Evolutionary conservation across 1,139 yeast species (phyloP).

Genomic region (Pichia sp.): DNA sequence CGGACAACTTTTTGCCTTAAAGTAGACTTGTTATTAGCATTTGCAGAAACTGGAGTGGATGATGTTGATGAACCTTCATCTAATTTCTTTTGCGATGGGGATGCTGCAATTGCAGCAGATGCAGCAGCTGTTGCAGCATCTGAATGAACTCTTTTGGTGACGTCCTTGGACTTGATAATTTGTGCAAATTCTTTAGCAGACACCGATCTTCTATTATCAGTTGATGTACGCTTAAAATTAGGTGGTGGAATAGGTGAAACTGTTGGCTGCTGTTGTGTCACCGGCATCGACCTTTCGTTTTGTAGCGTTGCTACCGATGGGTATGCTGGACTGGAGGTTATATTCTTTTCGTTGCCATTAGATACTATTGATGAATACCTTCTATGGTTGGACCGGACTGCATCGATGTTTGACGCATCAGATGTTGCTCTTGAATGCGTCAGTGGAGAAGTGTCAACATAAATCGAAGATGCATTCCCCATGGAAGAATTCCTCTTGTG

Average conservation of each 20-base stretch:
- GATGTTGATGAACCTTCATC: neutral
- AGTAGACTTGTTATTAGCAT: conserved; percentile 10
- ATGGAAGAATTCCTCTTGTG: conserved; percentile 28
- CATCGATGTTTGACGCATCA: conserved; percentile 3
- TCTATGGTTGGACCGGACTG: conserved; percentile 11
- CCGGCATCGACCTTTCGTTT: neutral
- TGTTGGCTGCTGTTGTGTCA: neutral
- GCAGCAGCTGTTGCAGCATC: conserved; percentile 12
- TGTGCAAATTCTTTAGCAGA: conserved; percentile 35
- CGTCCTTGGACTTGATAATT: conserved; percentile 22
- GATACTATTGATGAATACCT: conserved; percentile 22
- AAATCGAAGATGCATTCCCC: conserved; percentile 31
- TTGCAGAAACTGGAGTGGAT: neutral
- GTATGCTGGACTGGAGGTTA: neutral
- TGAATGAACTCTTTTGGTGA: conserved; percentile 26
- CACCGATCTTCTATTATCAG: conserved; percentile 36
- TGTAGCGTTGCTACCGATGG: neutral
- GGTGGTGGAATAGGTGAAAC: neutral
- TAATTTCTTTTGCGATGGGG: conserved; percentile 1
- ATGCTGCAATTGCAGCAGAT: conserved; percentile 17
- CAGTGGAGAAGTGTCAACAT: conserved; percentile 21
- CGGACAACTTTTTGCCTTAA: conserved; percentile 18
- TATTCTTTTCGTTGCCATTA: neutral
- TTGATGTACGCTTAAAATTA: conserved; percentile 13
- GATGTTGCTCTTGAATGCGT: conserved; percentile 13